phyloP scores from a whole-genome alignment of 2,329 filamentous ascomycete species.

The Talaromyces funiculosus region DNA sequence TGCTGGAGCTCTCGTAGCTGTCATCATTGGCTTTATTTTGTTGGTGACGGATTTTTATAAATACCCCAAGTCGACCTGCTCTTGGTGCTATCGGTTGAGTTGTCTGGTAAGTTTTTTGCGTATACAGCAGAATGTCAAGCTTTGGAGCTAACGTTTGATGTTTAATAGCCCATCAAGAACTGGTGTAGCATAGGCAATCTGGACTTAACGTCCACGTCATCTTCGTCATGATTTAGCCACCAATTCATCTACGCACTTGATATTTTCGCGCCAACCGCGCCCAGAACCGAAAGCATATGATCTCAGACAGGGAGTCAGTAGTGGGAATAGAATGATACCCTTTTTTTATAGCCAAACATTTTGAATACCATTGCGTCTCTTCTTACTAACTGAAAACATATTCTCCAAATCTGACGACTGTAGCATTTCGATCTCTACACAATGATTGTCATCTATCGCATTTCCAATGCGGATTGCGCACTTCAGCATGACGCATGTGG shows the following conservation, averaged over 20 bases:
- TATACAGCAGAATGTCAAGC: not conserved
- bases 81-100: constrained; percentile 92
- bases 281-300: not conserved
- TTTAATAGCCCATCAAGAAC: constrained; percentile 36
- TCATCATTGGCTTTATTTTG: constrained; percentile 78
- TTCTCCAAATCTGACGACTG: not conserved
- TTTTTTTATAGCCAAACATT: not conserved
- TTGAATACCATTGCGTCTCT: not conserved
- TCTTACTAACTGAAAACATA: not conserved
- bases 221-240: not conserved
- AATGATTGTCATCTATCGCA: not conserved
- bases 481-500: too few species aligned
- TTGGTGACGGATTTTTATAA: constrained; percentile 88
- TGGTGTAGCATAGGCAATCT: constrained; percentile 39
- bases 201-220: constrained; percentile 18
- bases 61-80: constrained; percentile 62
- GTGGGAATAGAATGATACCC: constrained; percentile 2
- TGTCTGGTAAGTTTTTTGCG: constrained; percentile 66
- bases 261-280: not conserved
- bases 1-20: constrained; percentile 68
- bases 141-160: constrained; percentile 13
- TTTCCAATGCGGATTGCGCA: not conserved
- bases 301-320: not conserved
- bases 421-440: not conserved
- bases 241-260: not conserved